Percentiles rank a stretch among this genome's conserved stretches.
phyloP scores from a whole-genome alignment of 2,329 filamentous ascomycete species.

The Cytospora schulzeri region DNA sequence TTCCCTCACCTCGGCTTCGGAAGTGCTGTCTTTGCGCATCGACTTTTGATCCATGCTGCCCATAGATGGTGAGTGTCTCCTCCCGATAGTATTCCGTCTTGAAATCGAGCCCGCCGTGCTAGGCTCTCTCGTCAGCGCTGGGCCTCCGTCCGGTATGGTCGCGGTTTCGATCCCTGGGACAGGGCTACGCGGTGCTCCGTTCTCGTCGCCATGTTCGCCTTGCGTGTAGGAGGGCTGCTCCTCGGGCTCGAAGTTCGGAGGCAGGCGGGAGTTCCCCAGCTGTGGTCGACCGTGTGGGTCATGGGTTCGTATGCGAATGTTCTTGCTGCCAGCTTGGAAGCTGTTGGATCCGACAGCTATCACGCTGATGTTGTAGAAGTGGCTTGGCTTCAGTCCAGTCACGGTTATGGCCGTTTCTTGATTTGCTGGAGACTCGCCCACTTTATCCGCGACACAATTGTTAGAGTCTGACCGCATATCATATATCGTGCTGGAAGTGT shows the following conservation, averaged over 20 bases:
- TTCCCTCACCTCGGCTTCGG: conserved; percentile 70
- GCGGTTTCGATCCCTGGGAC: conserved; percentile 63
- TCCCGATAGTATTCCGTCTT: conserved; percentile 69
- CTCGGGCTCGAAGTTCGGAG: conserved; percentile 57
- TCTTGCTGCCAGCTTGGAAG: conserved; percentile 85
- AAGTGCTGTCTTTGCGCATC: conserved; percentile 46
- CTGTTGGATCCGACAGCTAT: conserved; percentile 89
- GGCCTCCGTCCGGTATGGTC: conserved; percentile 61
- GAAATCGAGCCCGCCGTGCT: conserved; percentile 44
- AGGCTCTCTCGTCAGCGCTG: conserved; percentile 66
- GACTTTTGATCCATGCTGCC: conserved; percentile 55
- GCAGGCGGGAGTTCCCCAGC: conserved; percentile 57
- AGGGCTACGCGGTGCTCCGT: conserved; percentile 50
- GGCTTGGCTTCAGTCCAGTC: conserved; percentile 79
- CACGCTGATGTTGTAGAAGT: conserved; percentile 91
- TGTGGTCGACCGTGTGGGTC: conserved; percentile 65
- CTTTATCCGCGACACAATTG: conserved; percentile 43
- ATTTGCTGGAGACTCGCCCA: conserved; percentile 78
- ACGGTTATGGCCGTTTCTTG: conserved; percentile 89
- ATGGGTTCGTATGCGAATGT: conserved; percentile 82
- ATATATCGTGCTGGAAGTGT: conserved; percentile 29
- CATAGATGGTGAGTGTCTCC: conserved; percentile 75
- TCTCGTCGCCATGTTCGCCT: conserved; percentile 52
- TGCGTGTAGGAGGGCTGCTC: conserved; percentile 46
- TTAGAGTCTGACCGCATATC: conserved; percentile 12